Evolutionary conservation across 2,329 filamentous ascomycete species (phyloP), one percentile per base, ranked within the genome.

Genomic region (Graphiopsis chlorocephala): DNA sequence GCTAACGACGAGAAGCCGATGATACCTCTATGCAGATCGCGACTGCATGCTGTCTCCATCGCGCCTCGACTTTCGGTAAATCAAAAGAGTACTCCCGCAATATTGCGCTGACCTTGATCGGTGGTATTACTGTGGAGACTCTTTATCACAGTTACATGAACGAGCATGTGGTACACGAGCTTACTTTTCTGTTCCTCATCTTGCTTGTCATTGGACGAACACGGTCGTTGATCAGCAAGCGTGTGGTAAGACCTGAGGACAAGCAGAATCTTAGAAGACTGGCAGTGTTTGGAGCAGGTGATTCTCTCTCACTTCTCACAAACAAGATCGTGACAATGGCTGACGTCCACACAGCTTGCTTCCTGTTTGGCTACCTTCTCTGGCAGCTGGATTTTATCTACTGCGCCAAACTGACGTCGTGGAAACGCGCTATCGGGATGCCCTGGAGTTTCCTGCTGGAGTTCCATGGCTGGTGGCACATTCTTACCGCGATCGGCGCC

Each of bases 331-430:
- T 10, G 25, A 11, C 15, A 1, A 15, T 14, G 23, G 33, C 48
- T 62, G 26, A 62, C 48, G 8, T 28, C 10, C 33, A 17, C 15
- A 14, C 23, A 64, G 62, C 15, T 33, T 64, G 53, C 62, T 64
- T 64, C 53, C 53, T 58, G 2, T 58, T 64, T 42, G 62, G 62
- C 15, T 64, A 64, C 23, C 42, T 64, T 28, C 53, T 64, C 12
- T 64, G 62, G 62, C 26, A 64, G 5, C 62, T 64, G n/a, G 62
- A 64, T 17, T 64, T 64, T 29, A 64, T 64, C 45, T 64, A 64
- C 31, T 64, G 62, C 53, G n/a, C 53, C 23, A 10, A 58, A 25
- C 45, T 64, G 1, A 64, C 45, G 10, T 55, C 62, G 17, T 58
- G 42, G 55, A 64, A 64, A 23, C 62, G 55, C 12, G 53, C 53